phyloP scores from a whole-genome alignment of 805 yeast species.

The Kuraishia borneana region DNA sequence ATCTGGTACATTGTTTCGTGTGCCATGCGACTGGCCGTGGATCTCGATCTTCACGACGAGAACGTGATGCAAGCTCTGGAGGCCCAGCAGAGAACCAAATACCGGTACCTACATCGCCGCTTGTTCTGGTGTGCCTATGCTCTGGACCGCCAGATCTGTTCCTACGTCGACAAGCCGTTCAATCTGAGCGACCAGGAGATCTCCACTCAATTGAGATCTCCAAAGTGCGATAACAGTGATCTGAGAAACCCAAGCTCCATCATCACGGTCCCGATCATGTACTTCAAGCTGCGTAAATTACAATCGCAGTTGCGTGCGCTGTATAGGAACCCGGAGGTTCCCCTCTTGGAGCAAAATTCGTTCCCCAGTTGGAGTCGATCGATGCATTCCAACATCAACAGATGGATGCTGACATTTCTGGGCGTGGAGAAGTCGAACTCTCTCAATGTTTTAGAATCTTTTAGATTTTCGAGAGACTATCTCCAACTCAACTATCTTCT shows the following conservation, averaged over 20 bases:
- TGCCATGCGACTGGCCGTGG: slow-evolving; percentile 31
- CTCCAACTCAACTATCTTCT: slow-evolving; percentile 10
- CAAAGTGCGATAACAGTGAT: not conserved
- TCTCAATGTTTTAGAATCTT: not conserved
- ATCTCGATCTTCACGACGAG: slow-evolving; percentile 33
- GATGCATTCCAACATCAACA: slow-evolving; percentile 5
- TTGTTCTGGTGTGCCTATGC: slow-evolving; percentile 35
- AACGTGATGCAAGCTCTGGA: slow-evolving; percentile 3
- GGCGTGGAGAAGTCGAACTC: slow-evolving; percentile 1
- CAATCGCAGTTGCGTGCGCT: slow-evolving; percentile 11
- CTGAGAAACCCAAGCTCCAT: slow-evolving; percentile 1
- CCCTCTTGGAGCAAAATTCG: slow-evolving; percentile 1
- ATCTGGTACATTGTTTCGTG: slow-evolving; percentile 35
- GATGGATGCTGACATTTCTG: slow-evolving; percentile 3
- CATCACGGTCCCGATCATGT: slow-evolving; percentile 6
- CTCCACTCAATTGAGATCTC: slow-evolving; percentile 4
- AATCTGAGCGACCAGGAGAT: slow-evolving; percentile 25
- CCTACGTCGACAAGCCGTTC: slow-evolving; percentile 31
- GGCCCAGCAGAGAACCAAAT: not conserved
- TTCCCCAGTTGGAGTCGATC: slow-evolving; percentile 1
- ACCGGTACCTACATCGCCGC: slow-evolving; percentile 10
- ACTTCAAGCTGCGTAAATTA: slow-evolving; percentile 7
- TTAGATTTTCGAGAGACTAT: slow-evolving; percentile 6
- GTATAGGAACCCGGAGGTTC: not conserved
- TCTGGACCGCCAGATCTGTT: slow-evolving; percentile 33